These are phyloP conservation scores for Wickerhamomyces chaumierensis DNA, from an alignment of 805 yeast genomes.

Conservation along the genomic window DNA sequence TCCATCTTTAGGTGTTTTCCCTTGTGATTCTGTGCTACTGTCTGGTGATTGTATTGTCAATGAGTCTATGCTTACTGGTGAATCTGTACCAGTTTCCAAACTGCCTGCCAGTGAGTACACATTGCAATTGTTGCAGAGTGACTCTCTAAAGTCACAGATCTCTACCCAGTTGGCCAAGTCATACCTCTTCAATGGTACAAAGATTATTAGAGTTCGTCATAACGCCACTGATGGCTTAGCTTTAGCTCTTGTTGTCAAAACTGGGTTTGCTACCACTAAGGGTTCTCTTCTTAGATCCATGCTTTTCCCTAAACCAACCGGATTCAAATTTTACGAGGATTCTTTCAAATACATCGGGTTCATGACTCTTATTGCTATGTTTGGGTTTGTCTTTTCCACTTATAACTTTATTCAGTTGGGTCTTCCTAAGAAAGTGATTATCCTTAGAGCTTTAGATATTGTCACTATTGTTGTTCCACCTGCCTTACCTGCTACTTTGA, in stretches of 20 bases:
- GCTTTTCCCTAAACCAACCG: constrained; percentile 92
- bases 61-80: constrained; percentile 97
- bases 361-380: constrained; percentile 73
- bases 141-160: constrained; percentile 43
- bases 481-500: constrained; percentile 92
- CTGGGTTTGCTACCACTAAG: constrained; percentile 92
- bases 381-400: constrained; percentile 81
- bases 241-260: constrained; percentile 74
- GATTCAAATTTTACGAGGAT: constrained; percentile 87
- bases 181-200: constrained; percentile 81
- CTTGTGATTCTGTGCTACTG: constrained; percentile 81
- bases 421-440: constrained; percentile 54
- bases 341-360: constrained; percentile 94
- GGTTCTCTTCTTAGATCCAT: constrained; percentile 90
- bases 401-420: constrained; percentile 73
- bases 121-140: constrained; percentile 43
- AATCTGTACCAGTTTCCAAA: constrained; percentile 93
- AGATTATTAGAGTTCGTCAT: constrained; percentile 70
- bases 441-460: constrained; percentile 83
- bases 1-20: constrained; percentile 61
- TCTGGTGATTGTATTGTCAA: constrained; percentile 95
- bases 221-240: constrained; percentile 42
- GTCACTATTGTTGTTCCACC: constrained; percentile 98
- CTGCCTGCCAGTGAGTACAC: constrained; percentile 51
- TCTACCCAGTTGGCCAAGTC: constrained; percentile 62